Evolutionary conservation across 192 early-diverging fungal genomes (phyloP), one percentile per base, ranked within the genome.

Genomic region (Backusella liffmaniae): DNA sequence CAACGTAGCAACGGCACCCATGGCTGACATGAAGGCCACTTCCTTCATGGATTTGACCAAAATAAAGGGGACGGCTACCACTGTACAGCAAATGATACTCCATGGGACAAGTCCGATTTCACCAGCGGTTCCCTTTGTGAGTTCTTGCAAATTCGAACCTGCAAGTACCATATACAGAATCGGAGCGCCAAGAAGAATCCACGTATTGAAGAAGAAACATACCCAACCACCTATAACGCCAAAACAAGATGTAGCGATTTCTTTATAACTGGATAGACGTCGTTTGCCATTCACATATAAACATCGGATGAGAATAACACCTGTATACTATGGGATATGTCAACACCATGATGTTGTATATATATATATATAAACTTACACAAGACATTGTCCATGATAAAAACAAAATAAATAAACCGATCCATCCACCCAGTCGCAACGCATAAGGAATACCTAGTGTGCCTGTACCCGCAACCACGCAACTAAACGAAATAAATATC

Each of bases 401-500:
- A 21, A 90, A 44, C 36, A 96, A 83, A 75, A 95, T 82, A n/a
- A 89, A 74, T 7, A 92, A 71, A 37, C 91, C 91, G 30, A 90
- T 79, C 95, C 95, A 96, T 0, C 95, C 95, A 70, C 90, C 88
- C 41, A 90, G 83, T 44, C 79, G 86, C 16, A 96, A 84, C 5
- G 94, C 91, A 77, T 91, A 95, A 2, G 95, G 95, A 21, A 96
- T 84, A 77, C 94, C 94, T 29, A 95, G 87, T 30, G 93, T 88
- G 13, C 95, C 95, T 9, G 91, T 92, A 44, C 94, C 94, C 13
- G 92, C 92, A 18, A 92, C 88, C 29, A 92, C 90, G 76, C 93
- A 95, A 16, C 37, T 39, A 3, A 39, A 32, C 32, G 32, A 39
- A 39, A 39, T 39, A 39, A 39, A 39, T 10, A 39, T 39, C 8